Evolutionary conservation across 768 basidiomycete species (phyloP).

Genomic region (Xerocomus brunneocitrinus): DNA sequence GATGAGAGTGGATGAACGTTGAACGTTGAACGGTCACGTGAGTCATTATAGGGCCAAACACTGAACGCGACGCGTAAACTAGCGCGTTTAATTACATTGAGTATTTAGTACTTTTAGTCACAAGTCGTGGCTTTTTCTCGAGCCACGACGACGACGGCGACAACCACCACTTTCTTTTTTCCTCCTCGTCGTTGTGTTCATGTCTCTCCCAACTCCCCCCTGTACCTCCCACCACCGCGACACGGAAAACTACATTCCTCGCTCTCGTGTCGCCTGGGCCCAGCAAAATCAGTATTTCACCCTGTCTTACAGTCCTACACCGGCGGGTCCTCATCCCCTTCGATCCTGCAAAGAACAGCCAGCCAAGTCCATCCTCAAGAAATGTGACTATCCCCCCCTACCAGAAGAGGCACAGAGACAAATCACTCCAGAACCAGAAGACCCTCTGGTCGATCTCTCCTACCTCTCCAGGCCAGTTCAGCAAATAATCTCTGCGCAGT

Average conservation of each 20-base stretch:
- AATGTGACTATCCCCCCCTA: slow-evolving; percentile 32
- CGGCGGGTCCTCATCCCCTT: slow-evolving; percentile 15
- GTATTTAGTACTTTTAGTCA: slow-evolving; percentile 26
- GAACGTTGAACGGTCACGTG: slow-evolving; percentile 14
- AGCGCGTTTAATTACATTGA: slow-evolving; percentile 33
- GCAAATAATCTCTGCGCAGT: slow-evolving; percentile 47
- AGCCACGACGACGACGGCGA: slow-evolving; percentile 15
- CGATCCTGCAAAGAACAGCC: slow-evolving; percentile 44
- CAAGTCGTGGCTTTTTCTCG: slow-evolving; percentile 2
- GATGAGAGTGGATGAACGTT: too few relatives aligned
- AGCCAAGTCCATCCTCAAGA: slow-evolving; percentile 69
- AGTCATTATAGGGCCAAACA: slow-evolving; percentile 26
- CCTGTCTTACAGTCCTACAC: slow-evolving; percentile 31
- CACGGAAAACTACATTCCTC: slow-evolving; percentile 45
- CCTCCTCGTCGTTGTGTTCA: slow-evolving; percentile 15
- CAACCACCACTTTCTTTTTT: slow-evolving; percentile 12
- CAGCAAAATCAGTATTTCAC: slow-evolving; percentile 46
- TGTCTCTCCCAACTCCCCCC: slow-evolving; percentile 62
- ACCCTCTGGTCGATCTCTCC: slow-evolving; percentile 55
- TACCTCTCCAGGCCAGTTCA: slow-evolving; percentile 67
- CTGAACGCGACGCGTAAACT: slow-evolving; percentile 39
- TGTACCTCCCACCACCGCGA: slow-evolving; percentile 52
- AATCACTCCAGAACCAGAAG: slow-evolving; percentile 70
- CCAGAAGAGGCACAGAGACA: slow-evolving; percentile 51
- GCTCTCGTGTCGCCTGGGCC: slow-evolving; percentile 48